Conservation (phyloP, 495 filamentous ascomycete genomes). For the Penicillium silybi region DNA sequence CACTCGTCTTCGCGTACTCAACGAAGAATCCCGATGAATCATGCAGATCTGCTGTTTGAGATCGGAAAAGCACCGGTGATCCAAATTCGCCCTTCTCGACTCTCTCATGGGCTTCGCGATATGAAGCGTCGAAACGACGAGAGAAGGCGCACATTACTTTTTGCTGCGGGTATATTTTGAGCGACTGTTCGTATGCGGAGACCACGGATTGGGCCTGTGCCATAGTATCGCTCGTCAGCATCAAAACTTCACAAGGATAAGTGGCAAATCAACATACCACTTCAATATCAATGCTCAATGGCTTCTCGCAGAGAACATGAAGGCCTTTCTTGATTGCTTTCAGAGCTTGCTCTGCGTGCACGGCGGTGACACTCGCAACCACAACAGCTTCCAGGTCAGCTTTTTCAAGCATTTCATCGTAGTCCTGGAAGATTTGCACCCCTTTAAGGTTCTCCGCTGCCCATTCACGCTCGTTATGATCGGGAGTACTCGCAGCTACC, state of each 20-base stretch:
- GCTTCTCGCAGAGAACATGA: slow-evolving; percentile 55
- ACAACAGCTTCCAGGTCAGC: slow-evolving; percentile 45
- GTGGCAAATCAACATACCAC: slow-evolving; percentile 11
- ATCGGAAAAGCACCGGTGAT: slow-evolving; percentile 43
- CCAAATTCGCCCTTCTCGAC: slow-evolving; percentile 42
- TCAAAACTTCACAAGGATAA: neutral
- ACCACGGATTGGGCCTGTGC: slow-evolving; percentile 44
- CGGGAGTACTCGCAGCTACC: slow-evolving; percentile 43
- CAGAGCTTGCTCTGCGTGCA: slow-evolving; percentile 48
- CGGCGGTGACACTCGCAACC: slow-evolving; percentile 41
- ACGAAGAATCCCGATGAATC: slow-evolving; percentile 49
- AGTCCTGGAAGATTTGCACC: slow-evolving; percentile 34
- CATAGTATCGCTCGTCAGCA: neutral
- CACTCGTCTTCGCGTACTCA: slow-evolving; percentile 41
- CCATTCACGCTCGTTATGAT: slow-evolving; percentile 38
- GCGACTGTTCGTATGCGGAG: slow-evolving; percentile 29
- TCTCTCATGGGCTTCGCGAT: slow-evolving; percentile 39
- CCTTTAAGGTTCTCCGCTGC: slow-evolving; percentile 33
- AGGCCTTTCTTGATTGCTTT: slow-evolving; percentile 44
- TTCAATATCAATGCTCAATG: slow-evolving; percentile 38
- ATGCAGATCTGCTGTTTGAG: slow-evolving; percentile 50
- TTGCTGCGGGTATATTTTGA: slow-evolving; percentile 36
- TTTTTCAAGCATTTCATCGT: slow-evolving; percentile 44
- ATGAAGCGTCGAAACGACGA: slow-evolving; percentile 46
- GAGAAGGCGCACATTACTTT: slow-evolving; percentile 55